Evolutionary conservation across 2,329 filamentous ascomycete species (phyloP).

Genomic region (Scytalidium lignicola): DNA sequence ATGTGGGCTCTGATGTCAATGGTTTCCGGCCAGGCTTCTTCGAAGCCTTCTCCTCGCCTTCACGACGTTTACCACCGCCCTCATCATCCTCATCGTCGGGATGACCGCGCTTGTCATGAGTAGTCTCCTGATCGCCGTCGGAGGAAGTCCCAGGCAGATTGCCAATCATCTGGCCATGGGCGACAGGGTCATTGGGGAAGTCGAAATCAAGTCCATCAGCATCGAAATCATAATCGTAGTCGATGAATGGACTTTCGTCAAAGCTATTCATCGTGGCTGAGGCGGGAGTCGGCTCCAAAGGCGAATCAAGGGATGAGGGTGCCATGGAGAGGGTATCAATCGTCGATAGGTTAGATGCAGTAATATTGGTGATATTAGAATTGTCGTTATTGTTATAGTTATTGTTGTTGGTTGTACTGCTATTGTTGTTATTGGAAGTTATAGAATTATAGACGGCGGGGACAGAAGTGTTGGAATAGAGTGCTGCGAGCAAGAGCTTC

Average conservation of each 20-base stretch:
- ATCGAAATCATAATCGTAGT: conserved; percentile 76
- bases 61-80: conserved; percentile 72
- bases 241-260: conserved; percentile 76
- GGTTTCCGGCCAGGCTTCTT: conserved; percentile 98
- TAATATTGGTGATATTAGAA: conserved; percentile 18
- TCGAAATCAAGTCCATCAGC: conserved; percentile 65
- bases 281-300: conserved; percentile 35
- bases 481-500: conserved; percentile 67
- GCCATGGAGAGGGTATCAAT: conserved; percentile 38
- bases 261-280: conserved; percentile 44
- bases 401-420: conserved; percentile 17
- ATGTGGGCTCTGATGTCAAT: conserved; percentile 89
- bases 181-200: conserved; percentile 38
- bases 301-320: conserved; percentile 44
- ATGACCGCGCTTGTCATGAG: conserved; percentile 66
- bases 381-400: conserved; percentile 12
- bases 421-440: no score
- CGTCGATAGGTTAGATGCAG: conserved; percentile 19
- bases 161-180: conserved; percentile 66
- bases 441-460: conserved; percentile 34
- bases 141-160: conserved; percentile 54
- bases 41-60: conserved; percentile 69
- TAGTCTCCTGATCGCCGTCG: conserved; percentile 41
- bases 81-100: conserved; percentile 64
- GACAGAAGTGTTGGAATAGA: conserved; percentile 57